Evolutionary conservation across 1,284 basidiomycete species (phyloP).

Genomic region (Trametes pubescens): DNA sequence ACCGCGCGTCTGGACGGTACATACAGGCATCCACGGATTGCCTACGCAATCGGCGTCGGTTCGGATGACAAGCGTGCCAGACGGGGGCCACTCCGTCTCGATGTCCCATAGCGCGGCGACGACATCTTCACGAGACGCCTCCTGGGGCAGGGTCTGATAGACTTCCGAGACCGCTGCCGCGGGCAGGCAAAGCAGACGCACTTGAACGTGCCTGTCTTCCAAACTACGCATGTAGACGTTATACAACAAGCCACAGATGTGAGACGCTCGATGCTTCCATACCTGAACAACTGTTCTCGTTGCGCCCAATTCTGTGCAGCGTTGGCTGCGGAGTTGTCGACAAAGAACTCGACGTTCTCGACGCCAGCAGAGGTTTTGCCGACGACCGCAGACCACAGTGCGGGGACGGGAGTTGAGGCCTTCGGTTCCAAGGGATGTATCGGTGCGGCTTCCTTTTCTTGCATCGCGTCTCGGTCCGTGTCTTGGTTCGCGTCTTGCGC

Average conservation of each 20-base stretch:
- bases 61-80: slow-evolving; percentile 54
- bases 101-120: slow-evolving; percentile 45
- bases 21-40: slow-evolving; percentile 39
- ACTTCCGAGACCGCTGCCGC: slow-evolving; percentile 41
- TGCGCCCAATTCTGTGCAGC: slow-evolving; percentile 37
- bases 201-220: slow-evolving; percentile 39
- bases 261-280: slow-evolving; percentile 14
- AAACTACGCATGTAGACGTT: slow-evolving; percentile 32
- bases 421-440: not conserved
- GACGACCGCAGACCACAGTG: slow-evolving; percentile 49
- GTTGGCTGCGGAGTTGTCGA: slow-evolving; percentile 44
- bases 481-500: slow-evolving; percentile 12
- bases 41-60: slow-evolving; percentile 46
- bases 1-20: not conserved
- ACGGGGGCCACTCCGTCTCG: slow-evolving; percentile 55
- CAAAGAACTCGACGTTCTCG: slow-evolving; percentile 43
- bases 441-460: not conserved
- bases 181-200: slow-evolving; percentile 53
- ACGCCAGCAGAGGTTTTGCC: slow-evolving; percentile 43
- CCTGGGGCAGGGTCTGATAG: slow-evolving; percentile 36
- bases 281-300: slow-evolving; percentile 38
- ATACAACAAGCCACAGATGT: slow-evolving; percentile 11
- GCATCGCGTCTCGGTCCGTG: slow-evolving; percentile 12
- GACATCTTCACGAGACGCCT: slow-evolving; percentile 42
- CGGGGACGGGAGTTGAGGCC: slow-evolving; percentile 42